Conservation (phyloP, 1,284 basidiomycete species). For the Sporisorium graminicola region DNA sequence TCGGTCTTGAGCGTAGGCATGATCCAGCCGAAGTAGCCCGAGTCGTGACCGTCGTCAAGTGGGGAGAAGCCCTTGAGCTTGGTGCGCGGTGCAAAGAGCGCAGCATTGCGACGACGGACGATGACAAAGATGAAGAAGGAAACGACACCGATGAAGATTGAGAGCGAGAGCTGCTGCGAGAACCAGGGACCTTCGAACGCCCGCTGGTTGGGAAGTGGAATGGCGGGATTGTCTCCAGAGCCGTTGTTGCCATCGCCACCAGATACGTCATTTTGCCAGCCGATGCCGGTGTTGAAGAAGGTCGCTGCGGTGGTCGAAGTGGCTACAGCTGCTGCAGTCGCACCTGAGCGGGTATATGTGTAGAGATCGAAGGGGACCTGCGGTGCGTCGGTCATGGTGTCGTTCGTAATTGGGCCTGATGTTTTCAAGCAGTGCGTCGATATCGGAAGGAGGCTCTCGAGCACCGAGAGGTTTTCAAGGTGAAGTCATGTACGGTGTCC, state of each 20-base stretch:
- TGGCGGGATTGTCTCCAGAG: constrained; percentile 30
- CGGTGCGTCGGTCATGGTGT: constrained; percentile 17
- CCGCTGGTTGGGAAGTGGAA: constrained; percentile 45
- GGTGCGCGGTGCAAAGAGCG: constrained; percentile 90
- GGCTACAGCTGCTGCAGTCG: constrained; percentile 10
- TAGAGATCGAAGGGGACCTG: constrained; percentile 30
- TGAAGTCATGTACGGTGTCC: constrained; percentile 8
- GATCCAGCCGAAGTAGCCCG: constrained; percentile 93
- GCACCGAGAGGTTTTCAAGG: constrained; percentile 21
- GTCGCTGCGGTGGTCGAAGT: constrained; percentile 15
- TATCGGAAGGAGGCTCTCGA: constrained; percentile 15
- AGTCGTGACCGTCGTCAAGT: constrained; percentile 80
- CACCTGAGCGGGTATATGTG: constrained; percentile 24
- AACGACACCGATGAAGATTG: constrained; percentile 80
- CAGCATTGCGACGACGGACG: constrained; percentile 85
- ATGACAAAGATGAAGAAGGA: constrained; percentile 91
- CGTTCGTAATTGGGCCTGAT: background rate
- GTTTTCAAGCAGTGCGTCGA: background rate
- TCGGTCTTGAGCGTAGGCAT: constrained; percentile 88
- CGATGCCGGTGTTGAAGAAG: background rate
- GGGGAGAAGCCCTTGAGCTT: constrained; percentile 95
- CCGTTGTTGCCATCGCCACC: constrained; percentile 18
- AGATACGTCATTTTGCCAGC: background rate
- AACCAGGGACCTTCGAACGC: constrained; percentile 82
- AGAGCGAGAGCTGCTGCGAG: constrained; percentile 86